phyloP scores from a whole-genome alignment of 2,329 filamentous ascomycete species.

The Fusarium newnesense region DNA sequence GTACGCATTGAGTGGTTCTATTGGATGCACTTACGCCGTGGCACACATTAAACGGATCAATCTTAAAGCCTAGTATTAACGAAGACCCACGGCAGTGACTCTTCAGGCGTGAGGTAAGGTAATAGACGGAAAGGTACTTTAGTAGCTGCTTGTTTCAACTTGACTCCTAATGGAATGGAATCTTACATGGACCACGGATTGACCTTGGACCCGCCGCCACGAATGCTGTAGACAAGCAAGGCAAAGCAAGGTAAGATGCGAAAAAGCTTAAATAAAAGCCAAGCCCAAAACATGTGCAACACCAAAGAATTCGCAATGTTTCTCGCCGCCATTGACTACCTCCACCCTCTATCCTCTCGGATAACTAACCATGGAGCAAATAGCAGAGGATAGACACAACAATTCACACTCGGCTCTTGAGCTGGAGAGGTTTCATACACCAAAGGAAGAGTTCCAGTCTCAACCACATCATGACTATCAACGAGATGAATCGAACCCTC shows the following conservation, averaged over 20 bases:
- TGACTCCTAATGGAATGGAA: neutral
- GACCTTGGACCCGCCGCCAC: constrained; percentile 8
- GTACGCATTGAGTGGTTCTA: neutral
- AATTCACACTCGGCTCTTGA: neutral
- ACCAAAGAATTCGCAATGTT: neutral
- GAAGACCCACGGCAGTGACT: constrained; percentile 25
- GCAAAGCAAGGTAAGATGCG: neutral
- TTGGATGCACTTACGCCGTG: neutral
- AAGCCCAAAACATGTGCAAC: neutral
- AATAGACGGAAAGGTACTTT: neutral
- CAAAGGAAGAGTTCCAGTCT: neutral
- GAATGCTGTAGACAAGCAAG: neutral
- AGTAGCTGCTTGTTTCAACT: constrained; percentile 1
- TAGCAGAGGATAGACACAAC: neutral
- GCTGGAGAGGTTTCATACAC: constrained; percentile 8
- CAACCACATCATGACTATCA: neutral
- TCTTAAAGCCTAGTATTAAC: neutral
- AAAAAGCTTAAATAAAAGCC: constrained; percentile 21
- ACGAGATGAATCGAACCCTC: constrained; percentile 20
- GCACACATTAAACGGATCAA: neutral
- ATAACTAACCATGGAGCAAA: neutral
- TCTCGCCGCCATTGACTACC: neutral
- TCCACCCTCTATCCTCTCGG: neutral
- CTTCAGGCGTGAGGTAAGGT: neutral
- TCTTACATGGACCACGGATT: neutral